Percentiles rank a stretch among this genome's conserved stretches.
phyloP scores from a whole-genome alignment of 2,329 filamentous ascomycete species.

The Claviceps sorghi region DNA sequence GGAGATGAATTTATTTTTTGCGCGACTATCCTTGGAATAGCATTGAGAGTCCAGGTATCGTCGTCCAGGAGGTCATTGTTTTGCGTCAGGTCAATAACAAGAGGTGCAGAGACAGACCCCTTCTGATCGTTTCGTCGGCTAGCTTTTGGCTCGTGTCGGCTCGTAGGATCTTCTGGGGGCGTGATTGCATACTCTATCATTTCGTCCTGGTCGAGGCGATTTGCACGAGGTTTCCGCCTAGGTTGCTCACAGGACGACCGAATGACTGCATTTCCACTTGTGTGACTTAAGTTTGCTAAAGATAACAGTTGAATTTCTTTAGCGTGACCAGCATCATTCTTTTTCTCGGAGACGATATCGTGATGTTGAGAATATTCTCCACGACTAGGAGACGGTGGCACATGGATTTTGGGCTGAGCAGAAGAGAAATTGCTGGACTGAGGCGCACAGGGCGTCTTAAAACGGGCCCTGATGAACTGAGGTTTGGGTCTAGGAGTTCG shows the following conservation, averaged over 20 bases:
- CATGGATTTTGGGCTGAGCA: background rate
- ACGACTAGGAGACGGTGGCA: background rate
- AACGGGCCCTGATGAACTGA: background rate
- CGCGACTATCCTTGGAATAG: background rate
- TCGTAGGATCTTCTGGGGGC: background rate
- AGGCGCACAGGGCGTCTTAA: background rate
- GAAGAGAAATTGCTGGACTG: background rate
- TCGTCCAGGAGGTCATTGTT: conserved; percentile 1
- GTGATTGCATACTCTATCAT: background rate
- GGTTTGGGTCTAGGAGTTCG: conserved; percentile 2
- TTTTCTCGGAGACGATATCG: background rate
- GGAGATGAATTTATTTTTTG: background rate
- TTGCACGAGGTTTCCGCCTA: background rate
- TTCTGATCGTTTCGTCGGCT: background rate
- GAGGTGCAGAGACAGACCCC: background rate
- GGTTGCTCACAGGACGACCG: background rate
- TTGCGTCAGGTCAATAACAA: conserved; percentile 1
- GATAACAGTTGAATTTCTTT: background rate
- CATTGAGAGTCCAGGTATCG: background rate
- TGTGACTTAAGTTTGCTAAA: background rate
- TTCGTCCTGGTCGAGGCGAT: too few relatives aligned
- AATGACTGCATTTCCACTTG: background rate
- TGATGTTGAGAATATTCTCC: background rate
- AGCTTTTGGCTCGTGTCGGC: background rate
- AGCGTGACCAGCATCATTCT: background rate